These are phyloP conservation scores for Umbilicus rupestris DNA, from an alignment of 164 flowering plant genomes.

Conservation along the genomic window DNA sequence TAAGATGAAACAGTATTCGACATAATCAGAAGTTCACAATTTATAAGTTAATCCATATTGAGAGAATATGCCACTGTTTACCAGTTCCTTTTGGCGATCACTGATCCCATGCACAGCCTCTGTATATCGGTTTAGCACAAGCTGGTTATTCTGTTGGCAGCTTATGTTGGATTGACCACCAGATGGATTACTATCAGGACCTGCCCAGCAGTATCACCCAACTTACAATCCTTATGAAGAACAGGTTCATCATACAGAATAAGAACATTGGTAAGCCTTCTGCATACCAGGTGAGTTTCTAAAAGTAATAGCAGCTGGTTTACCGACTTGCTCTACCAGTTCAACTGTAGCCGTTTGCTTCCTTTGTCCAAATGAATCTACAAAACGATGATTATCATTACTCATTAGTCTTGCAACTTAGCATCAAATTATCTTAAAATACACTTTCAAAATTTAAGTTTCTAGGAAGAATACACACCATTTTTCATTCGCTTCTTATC, in stretches of 20 bases:
- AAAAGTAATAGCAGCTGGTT: background rate
- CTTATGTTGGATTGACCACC: background rate
- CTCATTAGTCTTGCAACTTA: background rate
- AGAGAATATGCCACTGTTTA: background rate
- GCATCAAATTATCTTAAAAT: background rate
- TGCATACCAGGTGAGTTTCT: background rate
- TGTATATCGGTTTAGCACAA: background rate
- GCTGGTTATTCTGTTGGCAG: background rate
- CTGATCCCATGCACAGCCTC: background rate
- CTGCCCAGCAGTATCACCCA: background rate
- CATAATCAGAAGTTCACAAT: background rate
- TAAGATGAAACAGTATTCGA: background rate
- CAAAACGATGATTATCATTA: background rate
- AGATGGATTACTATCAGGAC: background rate
- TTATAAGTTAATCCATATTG: background rate
- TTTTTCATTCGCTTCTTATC: constrained; percentile 44
- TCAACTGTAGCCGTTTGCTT: background rate
- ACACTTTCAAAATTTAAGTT: background rate
- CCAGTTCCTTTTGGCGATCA: background rate
- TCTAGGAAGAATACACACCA: constrained; percentile 17
- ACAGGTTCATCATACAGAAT: background rate
- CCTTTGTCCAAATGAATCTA: background rate
- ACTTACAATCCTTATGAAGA: background rate
- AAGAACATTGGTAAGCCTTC: background rate
- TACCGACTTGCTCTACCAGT: background rate